Conservation (phyloP, 768 basidiomycete species). For the Rhodosporidiobolus odoratus region DNA sequence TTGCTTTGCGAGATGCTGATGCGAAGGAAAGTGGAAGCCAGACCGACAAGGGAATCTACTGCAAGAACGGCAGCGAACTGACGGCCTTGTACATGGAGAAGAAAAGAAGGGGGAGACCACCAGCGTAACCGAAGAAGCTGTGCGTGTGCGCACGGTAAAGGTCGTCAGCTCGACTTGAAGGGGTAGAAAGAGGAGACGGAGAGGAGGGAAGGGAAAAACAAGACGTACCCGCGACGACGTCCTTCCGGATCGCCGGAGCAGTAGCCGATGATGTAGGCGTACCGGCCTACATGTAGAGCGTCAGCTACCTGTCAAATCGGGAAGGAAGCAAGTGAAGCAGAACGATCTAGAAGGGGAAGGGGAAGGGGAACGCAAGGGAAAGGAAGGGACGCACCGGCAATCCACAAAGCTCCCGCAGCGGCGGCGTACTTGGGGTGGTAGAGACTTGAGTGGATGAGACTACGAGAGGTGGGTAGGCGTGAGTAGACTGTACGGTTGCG, state of each 20-base stretch:
- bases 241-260: conserved; percentile 18
- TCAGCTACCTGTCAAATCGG: neutral
- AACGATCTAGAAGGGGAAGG: neutral
- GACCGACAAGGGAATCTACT: neutral
- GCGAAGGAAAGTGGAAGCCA: too few relatives aligned
- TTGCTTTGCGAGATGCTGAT: too few relatives aligned
- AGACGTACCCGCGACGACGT: conserved; percentile 16
- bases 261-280: conserved; percentile 26
- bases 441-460: conserved; percentile 25
- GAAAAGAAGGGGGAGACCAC: conserved; percentile 17
- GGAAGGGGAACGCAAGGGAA: neutral
- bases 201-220: neutral
- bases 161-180: neutral
- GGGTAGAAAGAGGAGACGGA: neutral
- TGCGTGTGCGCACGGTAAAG: neutral
- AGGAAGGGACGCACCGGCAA: conserved; percentile 5
- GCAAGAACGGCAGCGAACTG: conserved; percentile 10
- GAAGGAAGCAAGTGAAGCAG: neutral
- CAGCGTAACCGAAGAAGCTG: conserved; percentile 24
- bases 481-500: neutral
- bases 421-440: conserved; percentile 31
- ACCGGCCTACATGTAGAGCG: neutral
- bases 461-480: neutral
- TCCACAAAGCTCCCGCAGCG: conserved; percentile 6
- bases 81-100: conserved; percentile 26